These are phyloP conservation scores for Achlya hypogyna DNA, from an alignment of 352 stramenopile genomes.

Conservation along the genomic window DNA sequence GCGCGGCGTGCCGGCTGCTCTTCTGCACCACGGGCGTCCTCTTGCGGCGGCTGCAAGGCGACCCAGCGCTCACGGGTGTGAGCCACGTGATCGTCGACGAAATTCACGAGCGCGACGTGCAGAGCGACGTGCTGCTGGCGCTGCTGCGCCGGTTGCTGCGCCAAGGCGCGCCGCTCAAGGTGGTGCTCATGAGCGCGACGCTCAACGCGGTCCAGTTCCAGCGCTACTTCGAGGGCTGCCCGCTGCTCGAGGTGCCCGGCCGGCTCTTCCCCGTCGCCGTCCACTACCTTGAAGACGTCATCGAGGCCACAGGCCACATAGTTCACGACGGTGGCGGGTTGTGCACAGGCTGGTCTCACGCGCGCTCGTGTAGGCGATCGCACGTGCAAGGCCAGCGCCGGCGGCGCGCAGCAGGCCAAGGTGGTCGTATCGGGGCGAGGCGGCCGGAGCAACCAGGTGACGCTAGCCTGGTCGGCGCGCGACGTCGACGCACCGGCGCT, in stretches of 20 bases:
- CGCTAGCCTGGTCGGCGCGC: constrained; percentile 2
- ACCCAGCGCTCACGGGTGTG: constrained; percentile 74
- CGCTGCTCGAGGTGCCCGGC: constrained; percentile 86
- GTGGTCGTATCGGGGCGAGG: background rate
- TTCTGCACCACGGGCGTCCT: constrained; percentile 96
- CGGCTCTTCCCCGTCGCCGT: constrained; percentile 95
- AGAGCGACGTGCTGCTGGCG: constrained; percentile 87
- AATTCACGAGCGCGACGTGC: constrained; percentile 93
- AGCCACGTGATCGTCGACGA: constrained; percentile 98
- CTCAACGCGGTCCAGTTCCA: constrained; percentile 94
- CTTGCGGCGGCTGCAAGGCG: constrained; percentile 84
- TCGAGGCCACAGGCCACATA: constrained; percentile 79
- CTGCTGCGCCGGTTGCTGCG: constrained; percentile 82
- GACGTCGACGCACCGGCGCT: background rate
- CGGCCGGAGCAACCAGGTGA: background rate
- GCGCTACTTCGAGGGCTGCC: constrained; percentile 89
- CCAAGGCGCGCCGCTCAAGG: constrained; percentile 70
- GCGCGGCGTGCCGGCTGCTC: constrained; percentile 75
- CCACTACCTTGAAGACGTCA: constrained; percentile 92
- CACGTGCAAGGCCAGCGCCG: background rate
- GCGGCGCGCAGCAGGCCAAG: background rate
- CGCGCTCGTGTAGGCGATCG: too few species aligned
- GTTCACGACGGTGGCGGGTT: constrained; percentile 76
- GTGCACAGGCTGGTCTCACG: too few species aligned
- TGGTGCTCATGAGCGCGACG: constrained; percentile 96